A percentile compares a stretch with the other conserved stretches of the same genome.
phyloP scores from a whole-genome alignment of 1,284 basidiomycete species.

The Boletus nobilissimus region DNA sequence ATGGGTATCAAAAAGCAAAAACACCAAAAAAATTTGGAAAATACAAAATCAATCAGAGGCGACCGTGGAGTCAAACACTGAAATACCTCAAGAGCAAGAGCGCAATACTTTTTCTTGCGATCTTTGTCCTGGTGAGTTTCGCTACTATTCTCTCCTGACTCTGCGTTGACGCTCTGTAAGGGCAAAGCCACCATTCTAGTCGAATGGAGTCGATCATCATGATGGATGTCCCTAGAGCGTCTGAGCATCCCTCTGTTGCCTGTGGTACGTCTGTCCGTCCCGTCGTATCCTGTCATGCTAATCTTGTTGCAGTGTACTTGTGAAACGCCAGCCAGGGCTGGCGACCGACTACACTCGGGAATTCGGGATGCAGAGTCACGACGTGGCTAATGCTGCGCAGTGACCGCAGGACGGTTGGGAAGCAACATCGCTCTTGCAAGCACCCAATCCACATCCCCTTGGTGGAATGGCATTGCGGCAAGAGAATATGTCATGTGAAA shows the following conservation, averaged over 20 bases:
- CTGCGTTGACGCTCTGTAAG: neutral
- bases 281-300: neutral
- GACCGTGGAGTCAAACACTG: neutral
- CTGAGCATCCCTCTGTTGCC: neutral
- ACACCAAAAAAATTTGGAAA: neutral
- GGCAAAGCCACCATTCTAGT: neutral
- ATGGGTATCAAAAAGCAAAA: conserved; percentile 3
- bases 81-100: neutral
- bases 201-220: neutral
- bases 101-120: neutral
- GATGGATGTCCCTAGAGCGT: conserved; percentile 11
- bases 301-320: conserved; percentile 15
- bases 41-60: neutral
- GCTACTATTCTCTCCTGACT: neutral
- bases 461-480: conserved; percentile 12
- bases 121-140: neutral
- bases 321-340: conserved; percentile 30
- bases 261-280: conserved; percentile 16
- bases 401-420: neutral
- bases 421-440: neutral
- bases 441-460: neutral
- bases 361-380: neutral
- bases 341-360: conserved; percentile 16
- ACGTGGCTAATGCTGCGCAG: neutral
- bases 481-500: neutral